phyloP scores from a whole-genome alignment of 1,139 yeast species.

The Pichia kudriavzevii region DNA sequence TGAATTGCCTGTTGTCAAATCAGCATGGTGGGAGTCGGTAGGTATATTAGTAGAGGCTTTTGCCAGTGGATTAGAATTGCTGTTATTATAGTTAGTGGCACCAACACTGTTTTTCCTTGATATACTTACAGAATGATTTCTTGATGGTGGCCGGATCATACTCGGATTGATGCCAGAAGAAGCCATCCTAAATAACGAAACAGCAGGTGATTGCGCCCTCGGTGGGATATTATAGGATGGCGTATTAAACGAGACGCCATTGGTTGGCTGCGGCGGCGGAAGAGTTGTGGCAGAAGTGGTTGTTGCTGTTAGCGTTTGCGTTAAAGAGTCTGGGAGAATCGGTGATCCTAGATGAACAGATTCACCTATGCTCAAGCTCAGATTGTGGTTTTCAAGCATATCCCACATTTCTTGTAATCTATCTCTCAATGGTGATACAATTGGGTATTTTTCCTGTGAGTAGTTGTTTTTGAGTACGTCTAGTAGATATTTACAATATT shows the following conservation, averaged over 20 bases:
- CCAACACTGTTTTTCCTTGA: slow-evolving; percentile 16
- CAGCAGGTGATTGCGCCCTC: slow-evolving; percentile 27
- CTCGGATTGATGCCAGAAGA: slow-evolving; percentile 24
- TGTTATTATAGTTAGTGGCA: slow-evolving; percentile 5
- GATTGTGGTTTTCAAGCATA: slow-evolving; percentile 30
- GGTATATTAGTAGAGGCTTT: neutral
- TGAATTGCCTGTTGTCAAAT: neutral
- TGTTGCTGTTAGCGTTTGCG: neutral
- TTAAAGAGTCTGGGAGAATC: neutral
- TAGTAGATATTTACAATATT: slow-evolving; percentile 59
- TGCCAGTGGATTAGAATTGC: neutral
- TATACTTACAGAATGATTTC: slow-evolving; percentile 19
- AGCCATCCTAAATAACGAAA: slow-evolving; percentile 26
- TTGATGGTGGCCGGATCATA: slow-evolving; percentile 24
- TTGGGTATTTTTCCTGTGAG: slow-evolving; percentile 1
- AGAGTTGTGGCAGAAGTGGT: neutral
- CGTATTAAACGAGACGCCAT: too few relatives aligned
- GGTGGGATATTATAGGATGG: slow-evolving; percentile 3
- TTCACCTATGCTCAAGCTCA: slow-evolving; percentile 1
- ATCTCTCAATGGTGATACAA: neutral
- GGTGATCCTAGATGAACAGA: neutral
- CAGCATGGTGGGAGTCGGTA: neutral
- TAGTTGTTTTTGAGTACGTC: slow-evolving; percentile 31
- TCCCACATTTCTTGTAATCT: slow-evolving; percentile 41
- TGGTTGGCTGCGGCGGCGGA: neutral